phyloP scores from a whole-genome alignment of 148 eudicot genomes.

The Rhododendron henanense region DNA sequence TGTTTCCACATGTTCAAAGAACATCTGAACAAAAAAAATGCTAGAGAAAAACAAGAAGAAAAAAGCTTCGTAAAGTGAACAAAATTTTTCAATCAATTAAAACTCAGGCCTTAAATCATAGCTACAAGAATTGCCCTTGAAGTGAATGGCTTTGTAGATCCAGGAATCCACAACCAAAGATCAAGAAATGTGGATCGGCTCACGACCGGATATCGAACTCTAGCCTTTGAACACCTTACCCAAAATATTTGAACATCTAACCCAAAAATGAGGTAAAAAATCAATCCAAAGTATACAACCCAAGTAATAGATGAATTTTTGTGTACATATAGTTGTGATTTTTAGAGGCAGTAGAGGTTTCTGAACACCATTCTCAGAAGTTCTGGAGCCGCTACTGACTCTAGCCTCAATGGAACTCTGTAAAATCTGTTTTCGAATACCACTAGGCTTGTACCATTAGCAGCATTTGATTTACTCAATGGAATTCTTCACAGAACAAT shows the following conservation, averaged over 20 bases:
- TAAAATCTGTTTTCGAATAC: conserved; percentile 5
- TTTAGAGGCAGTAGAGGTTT: too few relatives aligned
- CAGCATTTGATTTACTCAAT: too few relatives aligned
- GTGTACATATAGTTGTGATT: too few relatives aligned
- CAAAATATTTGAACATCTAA: too few relatives aligned
- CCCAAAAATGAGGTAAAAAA: too few relatives aligned
- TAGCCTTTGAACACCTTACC: too few relatives aligned
- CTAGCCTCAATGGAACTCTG: conserved; percentile 45
- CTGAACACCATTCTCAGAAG: too few relatives aligned
- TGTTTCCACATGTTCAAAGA: neutral
- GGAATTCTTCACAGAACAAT: too few relatives aligned
- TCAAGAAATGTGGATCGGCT: conserved; percentile 45
- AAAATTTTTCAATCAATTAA: too few relatives aligned
- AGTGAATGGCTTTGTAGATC: conserved; percentile 1
- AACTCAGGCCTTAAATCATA: neutral
- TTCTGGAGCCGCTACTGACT: neutral
- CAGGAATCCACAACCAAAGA: conserved; percentile 23
- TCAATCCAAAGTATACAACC: too few relatives aligned
- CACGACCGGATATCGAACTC: conserved; percentile 32
- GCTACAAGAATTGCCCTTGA: conserved; percentile 35
- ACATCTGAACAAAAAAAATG: neutral
- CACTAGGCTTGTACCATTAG: conserved; percentile 37
- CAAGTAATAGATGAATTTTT: too few relatives aligned
- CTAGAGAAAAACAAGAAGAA: neutral
- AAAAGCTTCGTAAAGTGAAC: neutral